These are phyloP conservation scores for Gossypium turneri DNA, from an alignment of 345 rosid species.

Conservation along the genomic window DNA sequence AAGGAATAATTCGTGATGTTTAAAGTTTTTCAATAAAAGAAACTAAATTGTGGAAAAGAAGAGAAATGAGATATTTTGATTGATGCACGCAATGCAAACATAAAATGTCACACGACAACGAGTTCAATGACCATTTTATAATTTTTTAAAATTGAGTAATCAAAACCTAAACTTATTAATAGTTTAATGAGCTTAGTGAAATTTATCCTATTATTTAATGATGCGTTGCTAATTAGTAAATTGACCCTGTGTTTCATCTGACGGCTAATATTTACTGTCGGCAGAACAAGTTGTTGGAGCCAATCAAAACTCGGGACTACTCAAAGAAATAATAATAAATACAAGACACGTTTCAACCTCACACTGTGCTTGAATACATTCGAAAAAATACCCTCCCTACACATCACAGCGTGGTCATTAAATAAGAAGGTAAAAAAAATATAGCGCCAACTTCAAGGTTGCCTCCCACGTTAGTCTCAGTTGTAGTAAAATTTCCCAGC, in stretches of 20 bases:
- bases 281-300: background rate
- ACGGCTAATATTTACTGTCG: background rate
- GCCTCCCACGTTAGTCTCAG: constrained; percentile 36
- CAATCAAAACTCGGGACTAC: background rate
- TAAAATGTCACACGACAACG: rapidly evolving
- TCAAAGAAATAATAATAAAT: background rate
- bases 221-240: background rate
- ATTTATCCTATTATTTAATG: too few relatives aligned
- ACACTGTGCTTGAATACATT: background rate
- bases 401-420: background rate
- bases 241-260: background rate
- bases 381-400: background rate
- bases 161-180: too few relatives aligned
- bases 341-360: background rate
- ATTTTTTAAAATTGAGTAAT: too few relatives aligned
- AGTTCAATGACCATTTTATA: too few relatives aligned
- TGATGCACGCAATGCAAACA: too few relatives aligned
- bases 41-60: too few relatives aligned
- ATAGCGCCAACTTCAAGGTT: constrained; percentile 26
- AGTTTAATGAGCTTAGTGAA: rapidly evolving
- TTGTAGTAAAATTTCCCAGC: constrained; percentile 19
- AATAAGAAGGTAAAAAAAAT: background rate
- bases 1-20: too few relatives aligned
- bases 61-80: too few relatives aligned
- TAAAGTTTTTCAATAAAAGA: too few relatives aligned